Evolutionary conservation across 2,329 filamentous ascomycete genomes (phyloP).

Genomic region (Aspergillus quadricinctus): DNA sequence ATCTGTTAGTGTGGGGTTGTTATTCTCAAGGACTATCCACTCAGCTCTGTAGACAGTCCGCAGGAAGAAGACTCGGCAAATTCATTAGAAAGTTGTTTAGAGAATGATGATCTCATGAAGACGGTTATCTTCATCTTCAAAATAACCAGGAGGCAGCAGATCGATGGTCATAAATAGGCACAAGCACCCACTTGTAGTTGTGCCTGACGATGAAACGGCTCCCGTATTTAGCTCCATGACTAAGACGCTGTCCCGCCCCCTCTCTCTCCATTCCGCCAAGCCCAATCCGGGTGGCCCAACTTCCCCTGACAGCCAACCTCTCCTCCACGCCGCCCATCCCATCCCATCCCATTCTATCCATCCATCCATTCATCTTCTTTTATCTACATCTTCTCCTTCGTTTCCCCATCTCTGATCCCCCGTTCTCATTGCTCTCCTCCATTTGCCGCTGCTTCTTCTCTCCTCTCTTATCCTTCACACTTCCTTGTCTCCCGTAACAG

Average conservation of each 20-base stretch:
- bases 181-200: not conserved
- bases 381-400: not conserved
- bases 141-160: not conserved
- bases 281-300: not conserved
- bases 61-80: not conserved
- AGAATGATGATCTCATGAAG: not conserved
- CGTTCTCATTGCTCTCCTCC: not conserved
- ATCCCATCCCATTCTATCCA: not conserved
- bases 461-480: constrained; percentile 3
- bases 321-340: not conserved
- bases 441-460: constrained; percentile 2
- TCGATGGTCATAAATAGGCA: too few species aligned
- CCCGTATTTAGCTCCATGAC: not conserved
- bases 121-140: not conserved
- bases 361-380: not conserved
- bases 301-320: not conserved
- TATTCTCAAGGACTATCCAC: too few species aligned
- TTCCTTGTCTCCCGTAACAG: constrained; percentile 6
- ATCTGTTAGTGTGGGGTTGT: not conserved
- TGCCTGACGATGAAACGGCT: not conserved
- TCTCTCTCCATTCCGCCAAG: not conserved
- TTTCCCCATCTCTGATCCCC: not conserved
- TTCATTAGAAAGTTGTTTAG: not conserved
- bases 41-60: not conserved
- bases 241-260: not conserved